Percentiles rank a stretch among this genome's conserved stretches.
Evolutionary conservation across 805 yeast species (phyloP).

Genomic region (Candida maltosa): DNA sequence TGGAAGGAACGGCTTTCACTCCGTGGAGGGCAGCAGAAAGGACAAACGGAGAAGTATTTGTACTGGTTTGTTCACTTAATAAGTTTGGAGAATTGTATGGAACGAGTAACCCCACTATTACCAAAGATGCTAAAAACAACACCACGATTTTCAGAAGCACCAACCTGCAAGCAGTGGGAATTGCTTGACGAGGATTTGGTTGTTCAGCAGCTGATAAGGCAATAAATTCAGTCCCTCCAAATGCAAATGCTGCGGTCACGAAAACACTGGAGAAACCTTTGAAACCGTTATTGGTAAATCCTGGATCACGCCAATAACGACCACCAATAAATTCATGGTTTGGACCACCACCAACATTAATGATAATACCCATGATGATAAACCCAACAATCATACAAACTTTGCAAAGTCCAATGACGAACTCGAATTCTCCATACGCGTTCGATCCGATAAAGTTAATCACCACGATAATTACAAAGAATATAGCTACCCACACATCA

Average conservation of each 20-base stretch:
- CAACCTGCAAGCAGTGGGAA: constrained; percentile 40
- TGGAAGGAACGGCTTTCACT: constrained; percentile 35
- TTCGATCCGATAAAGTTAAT: constrained; percentile 46
- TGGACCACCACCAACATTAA: constrained; percentile 36
- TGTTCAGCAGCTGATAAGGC: constrained; percentile 38
- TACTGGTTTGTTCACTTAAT: constrained; percentile 26
- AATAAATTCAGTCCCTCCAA: constrained; percentile 41
- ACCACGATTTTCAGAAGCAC: constrained; percentile 35
- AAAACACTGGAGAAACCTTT: constrained; percentile 39
- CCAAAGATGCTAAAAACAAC: constrained; percentile 38
- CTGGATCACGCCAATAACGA: constrained; percentile 40
- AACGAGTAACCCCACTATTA: constrained; percentile 38
- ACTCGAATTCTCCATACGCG: constrained; percentile 47
- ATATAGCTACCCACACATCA: constrained; percentile 55
- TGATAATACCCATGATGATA: constrained; percentile 37
- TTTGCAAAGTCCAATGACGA: constrained; percentile 34
- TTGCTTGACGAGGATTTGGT: constrained; percentile 34
- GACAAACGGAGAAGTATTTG: constrained; percentile 41
- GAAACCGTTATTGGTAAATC: constrained; percentile 28
- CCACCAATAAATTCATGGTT: constrained; percentile 38
- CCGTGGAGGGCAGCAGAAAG: constrained; percentile 41
- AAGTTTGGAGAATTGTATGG: constrained; percentile 30
- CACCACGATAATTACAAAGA: constrained; percentile 41
- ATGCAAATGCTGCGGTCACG: constrained; percentile 38
- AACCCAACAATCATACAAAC: constrained; percentile 37